These are phyloP conservation scores for Arxiozyma slooffiae DNA, from an alignment of 1,139 yeast species.

Conservation along the genomic window DNA sequence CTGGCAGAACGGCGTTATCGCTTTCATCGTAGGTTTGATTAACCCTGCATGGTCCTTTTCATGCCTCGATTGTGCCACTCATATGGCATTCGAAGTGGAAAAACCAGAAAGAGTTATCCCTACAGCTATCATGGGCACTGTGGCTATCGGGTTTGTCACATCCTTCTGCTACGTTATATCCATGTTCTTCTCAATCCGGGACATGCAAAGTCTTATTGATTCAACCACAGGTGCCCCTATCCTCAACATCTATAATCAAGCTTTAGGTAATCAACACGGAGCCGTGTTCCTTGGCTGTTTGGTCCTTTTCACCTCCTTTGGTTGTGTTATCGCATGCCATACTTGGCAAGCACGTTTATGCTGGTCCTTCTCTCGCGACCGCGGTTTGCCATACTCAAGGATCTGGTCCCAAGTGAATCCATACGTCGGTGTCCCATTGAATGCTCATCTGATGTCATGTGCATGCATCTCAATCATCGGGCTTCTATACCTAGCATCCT, in stretches of 20 bases:
- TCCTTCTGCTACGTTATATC: conserved; percentile 51
- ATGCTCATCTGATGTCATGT: conserved; percentile 47
- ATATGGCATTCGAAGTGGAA: conserved; percentile 58
- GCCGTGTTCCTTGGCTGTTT: conserved; percentile 51
- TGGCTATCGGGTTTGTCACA: conserved; percentile 55
- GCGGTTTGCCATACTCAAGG: conserved; percentile 42
- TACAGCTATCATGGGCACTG: conserved; percentile 53
- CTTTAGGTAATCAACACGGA: conserved; percentile 44
- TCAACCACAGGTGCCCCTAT: conserved; percentile 54
- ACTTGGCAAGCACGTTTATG: conserved; percentile 70
- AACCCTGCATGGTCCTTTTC: conserved; percentile 64
- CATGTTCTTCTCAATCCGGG: conserved; percentile 51
- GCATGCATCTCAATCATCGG: conserved; percentile 41
- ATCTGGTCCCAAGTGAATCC: conserved; percentile 41
- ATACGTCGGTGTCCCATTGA: conserved; percentile 41
- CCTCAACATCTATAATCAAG: conserved; percentile 52
- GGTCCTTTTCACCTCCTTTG: conserved; percentile 52
- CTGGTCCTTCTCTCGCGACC: conserved; percentile 72
- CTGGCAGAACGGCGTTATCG: conserved; percentile 50
- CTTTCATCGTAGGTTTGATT: conserved; percentile 55
- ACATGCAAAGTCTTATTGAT: conserved; percentile 39
- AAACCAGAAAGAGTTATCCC: conserved; percentile 54
- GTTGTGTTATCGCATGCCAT: conserved; percentile 62
- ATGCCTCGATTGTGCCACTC: conserved; percentile 62
- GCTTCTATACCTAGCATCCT: conserved; percentile 43